A percentile compares a stretch with the other conserved stretches of the same genome.
Evolutionary conservation across 371 early-diverging fungal genomes (phyloP).

Genomic region (Aphelidium insulamus): DNA sequence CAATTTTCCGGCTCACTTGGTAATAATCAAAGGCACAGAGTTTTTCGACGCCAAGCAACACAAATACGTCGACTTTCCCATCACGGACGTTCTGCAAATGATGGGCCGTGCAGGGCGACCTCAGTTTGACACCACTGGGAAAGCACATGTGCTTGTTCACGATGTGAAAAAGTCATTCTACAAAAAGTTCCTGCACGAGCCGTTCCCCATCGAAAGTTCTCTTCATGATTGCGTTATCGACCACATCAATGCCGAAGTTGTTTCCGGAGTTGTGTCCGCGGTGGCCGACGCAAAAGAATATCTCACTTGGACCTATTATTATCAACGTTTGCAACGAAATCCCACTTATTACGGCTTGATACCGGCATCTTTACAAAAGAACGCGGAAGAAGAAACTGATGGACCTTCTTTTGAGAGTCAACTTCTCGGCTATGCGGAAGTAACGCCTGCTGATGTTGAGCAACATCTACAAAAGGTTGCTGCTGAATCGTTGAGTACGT

Average conservation of each 20-base stretch:
- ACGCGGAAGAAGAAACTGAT: too few species aligned
- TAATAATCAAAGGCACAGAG: constrained; percentile 95
- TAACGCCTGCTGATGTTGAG: too few species aligned
- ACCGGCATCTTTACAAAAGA: too few species aligned
- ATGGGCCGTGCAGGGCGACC: constrained; percentile 98
- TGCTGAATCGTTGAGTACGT: too few species aligned
- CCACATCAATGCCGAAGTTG: constrained; percentile 82
- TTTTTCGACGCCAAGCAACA: constrained; percentile 73
- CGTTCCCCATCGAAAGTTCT: constrained; percentile 71
- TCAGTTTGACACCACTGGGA: constrained; percentile 79
- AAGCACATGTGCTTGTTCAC: constrained; percentile 65
- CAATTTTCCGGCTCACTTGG: constrained; percentile 94
- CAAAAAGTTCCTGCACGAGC: constrained; percentile 82
- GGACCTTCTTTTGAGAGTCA: too few species aligned
- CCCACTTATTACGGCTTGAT: constrained; percentile 87
- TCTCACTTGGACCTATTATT: constrained; percentile 84
- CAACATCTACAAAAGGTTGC: too few species aligned
- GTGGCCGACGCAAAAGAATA: constrained; percentile 85
- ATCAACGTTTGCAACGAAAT: constrained; percentile 66
- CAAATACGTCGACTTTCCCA: constrained; percentile 79
- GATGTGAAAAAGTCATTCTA: constrained; percentile 87
- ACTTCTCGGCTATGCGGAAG: too few species aligned
- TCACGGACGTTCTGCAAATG: constrained; percentile 94
- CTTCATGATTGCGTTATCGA: constrained; percentile 50
- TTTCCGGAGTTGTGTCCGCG: constrained; percentile 50